Evolutionary conservation across 208 protist genomes (phyloP).

Genomic region (Porcisia hertigi): DNA sequence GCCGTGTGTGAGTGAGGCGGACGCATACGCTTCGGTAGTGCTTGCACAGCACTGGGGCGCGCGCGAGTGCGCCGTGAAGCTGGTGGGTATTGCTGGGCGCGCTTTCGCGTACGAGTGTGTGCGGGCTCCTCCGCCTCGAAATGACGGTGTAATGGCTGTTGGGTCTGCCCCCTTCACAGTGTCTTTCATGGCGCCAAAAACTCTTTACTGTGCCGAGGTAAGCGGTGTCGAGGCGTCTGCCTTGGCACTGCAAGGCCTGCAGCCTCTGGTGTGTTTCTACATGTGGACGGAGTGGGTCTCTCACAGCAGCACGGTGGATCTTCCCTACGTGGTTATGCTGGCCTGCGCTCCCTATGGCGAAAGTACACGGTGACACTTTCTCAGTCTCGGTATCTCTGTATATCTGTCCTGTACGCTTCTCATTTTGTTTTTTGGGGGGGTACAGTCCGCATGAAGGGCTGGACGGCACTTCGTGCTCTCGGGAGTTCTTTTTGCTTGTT

Average conservation of each 20-base stretch:
- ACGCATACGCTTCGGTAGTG: constrained; percentile 32
- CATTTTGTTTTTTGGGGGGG: neutral
- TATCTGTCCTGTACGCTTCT: neutral
- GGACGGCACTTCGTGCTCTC: neutral
- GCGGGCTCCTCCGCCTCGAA: neutral
- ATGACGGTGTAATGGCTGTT: neutral
- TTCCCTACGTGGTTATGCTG: constrained; percentile 20
- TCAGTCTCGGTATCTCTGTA: neutral
- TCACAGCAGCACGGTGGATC: neutral
- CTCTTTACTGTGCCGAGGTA: constrained; percentile 11
- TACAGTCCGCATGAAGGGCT: too few species aligned
- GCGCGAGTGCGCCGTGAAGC: constrained; percentile 69
- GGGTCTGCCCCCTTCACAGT: constrained; percentile 10
- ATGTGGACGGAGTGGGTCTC: constrained; percentile 29
- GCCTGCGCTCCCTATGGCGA: constrained; percentile 7
- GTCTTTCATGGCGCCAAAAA: constrained; percentile 20
- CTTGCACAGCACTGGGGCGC: constrained; percentile 63
- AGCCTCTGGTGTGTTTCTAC: constrained; percentile 18
- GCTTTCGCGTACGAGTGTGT: constrained; percentile 47
- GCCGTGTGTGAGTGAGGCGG: neutral
- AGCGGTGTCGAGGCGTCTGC: constrained; percentile 1
- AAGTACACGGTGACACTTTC: neutral
- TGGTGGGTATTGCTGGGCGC: constrained; percentile 42
- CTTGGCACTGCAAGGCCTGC: constrained; percentile 9
- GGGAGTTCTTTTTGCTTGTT: neutral